phyloP scores from a whole-genome alignment of 164 flowering plant species.

The Houttuynia cordata region DNA sequence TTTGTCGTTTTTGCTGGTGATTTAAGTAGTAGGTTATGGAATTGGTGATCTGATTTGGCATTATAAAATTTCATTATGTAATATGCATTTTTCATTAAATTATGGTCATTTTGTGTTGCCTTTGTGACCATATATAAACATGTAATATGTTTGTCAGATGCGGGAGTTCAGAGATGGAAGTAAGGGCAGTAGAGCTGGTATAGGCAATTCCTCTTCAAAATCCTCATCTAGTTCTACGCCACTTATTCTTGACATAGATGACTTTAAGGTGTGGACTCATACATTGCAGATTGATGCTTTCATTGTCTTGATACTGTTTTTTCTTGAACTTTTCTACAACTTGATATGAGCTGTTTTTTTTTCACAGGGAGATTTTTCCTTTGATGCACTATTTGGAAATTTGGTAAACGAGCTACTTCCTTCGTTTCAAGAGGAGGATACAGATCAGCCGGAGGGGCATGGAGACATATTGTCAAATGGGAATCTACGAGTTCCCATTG shows the following conservation, averaged over 20 bases:
- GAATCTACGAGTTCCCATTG: constrained; percentile 37
- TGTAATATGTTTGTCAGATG: constrained; percentile 32
- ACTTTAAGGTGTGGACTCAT: constrained; percentile 64
- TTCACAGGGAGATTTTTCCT: constrained; percentile 85
- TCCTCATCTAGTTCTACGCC: constrained; percentile 50
- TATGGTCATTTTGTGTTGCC: too few relatives aligned
- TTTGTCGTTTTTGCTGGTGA: too few relatives aligned
- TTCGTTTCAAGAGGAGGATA: constrained; percentile 66
- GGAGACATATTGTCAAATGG: constrained; percentile 60
- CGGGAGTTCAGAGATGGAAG: constrained; percentile 47
- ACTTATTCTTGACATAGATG: constrained; percentile 75
- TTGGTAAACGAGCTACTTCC: constrained; percentile 83
- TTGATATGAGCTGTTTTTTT: background rate
- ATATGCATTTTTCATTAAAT: too few relatives aligned
- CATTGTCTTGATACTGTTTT: background rate
- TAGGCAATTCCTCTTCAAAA: constrained; percentile 12
- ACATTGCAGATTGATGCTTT: background rate
- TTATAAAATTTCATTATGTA: too few relatives aligned
- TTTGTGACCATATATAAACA: too few relatives aligned
- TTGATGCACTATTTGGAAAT: constrained; percentile 93
- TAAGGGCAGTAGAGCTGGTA: constrained; percentile 2
- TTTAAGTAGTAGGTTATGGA: too few relatives aligned
- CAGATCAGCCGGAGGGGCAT: constrained; percentile 49
- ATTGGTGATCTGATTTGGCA: too few relatives aligned
- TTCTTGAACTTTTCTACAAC: background rate